Conservation (phyloP, 2,329 filamentous ascomycete genomes). For the Myriangium duriaei region DNA sequence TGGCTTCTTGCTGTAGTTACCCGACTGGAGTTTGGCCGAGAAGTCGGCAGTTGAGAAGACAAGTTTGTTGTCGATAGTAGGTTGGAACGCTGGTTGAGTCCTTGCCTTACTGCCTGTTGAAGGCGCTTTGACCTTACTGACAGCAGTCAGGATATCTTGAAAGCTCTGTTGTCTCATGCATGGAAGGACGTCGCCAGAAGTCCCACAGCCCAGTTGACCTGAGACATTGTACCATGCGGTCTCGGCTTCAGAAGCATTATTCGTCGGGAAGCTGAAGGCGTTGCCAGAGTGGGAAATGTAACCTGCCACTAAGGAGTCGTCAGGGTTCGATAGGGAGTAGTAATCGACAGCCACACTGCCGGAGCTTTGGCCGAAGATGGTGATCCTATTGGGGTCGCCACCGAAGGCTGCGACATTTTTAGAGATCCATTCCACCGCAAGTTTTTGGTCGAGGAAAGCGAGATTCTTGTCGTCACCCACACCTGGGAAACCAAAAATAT, state of each 20-base stretch:
- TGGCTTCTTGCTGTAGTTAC: constrained; percentile 29
- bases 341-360: constrained; percentile 32
- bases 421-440: constrained; percentile 28
- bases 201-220: constrained; percentile 26
- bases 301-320: constrained; percentile 27
- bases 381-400: constrained; percentile 28
- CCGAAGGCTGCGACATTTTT: constrained; percentile 31
- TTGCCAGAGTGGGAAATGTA: constrained; percentile 28
- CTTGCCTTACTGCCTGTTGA: constrained; percentile 13
- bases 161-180: constrained; percentile 15
- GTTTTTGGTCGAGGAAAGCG: constrained; percentile 28
- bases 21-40: constrained; percentile 13
- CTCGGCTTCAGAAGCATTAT: constrained; percentile 23
- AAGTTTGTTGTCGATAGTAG: constrained; percentile 16
- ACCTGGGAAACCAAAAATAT: constrained; percentile 29
- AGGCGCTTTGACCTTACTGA: constrained; percentile 13
- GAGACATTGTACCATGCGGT: constrained; percentile 34
- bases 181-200: constrained; percentile 17
- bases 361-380: constrained; percentile 28
- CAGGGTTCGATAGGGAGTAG: constrained; percentile 28
- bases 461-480: constrained; percentile 22
- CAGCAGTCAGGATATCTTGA: constrained; percentile 13
- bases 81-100: constrained; percentile 21
- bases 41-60: constrained; percentile 19
- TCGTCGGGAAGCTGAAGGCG: constrained; percentile 33